A percentile compares a stretch with the other conserved stretches of the same genome.
phyloP scores from a whole-genome alignment of 805 yeast species.

The Debaryomyces maramus region DNA sequence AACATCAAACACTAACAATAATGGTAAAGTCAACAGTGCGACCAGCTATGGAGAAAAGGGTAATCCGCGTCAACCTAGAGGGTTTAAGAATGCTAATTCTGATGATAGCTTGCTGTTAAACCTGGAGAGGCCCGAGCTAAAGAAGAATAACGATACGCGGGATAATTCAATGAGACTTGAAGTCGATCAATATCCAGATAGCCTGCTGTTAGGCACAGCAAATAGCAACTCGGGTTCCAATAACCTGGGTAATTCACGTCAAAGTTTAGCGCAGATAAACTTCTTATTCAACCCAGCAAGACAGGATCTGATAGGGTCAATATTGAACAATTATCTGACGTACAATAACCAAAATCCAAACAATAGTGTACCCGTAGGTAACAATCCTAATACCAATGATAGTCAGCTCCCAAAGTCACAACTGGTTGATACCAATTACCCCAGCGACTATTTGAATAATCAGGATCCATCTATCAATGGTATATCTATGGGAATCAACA shows the following conservation, averaged over 20 bases:
- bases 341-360: constrained; percentile 1
- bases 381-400: neutral
- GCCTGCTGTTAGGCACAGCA: neutral
- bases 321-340: constrained; percentile 22
- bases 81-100: neutral
- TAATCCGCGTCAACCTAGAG: neutral
- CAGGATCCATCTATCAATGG: constrained; percentile 15
- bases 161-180: constrained; percentile 3
- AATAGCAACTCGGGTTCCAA: neutral
- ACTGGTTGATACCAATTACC: constrained; percentile 12
- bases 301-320: constrained; percentile 29
- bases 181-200: neutral
- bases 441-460: constrained; percentile 18
- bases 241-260: neutral
- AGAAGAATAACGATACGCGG: neutral
- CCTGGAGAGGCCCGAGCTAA: neutral
- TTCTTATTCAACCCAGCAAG: constrained; percentile 28
- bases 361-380: neutral
- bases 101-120: neutral
- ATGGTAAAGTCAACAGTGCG: neutral
- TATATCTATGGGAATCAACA: neutral
- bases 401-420: constrained; percentile 8
- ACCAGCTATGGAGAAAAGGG: neutral
- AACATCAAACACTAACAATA: neutral
- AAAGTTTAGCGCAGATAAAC: constrained; percentile 12